These are phyloP conservation scores for Sphaerulina vaccinii DNA, from an alignment of 2,329 filamentous ascomycete genomes.

Conservation along the genomic window DNA sequence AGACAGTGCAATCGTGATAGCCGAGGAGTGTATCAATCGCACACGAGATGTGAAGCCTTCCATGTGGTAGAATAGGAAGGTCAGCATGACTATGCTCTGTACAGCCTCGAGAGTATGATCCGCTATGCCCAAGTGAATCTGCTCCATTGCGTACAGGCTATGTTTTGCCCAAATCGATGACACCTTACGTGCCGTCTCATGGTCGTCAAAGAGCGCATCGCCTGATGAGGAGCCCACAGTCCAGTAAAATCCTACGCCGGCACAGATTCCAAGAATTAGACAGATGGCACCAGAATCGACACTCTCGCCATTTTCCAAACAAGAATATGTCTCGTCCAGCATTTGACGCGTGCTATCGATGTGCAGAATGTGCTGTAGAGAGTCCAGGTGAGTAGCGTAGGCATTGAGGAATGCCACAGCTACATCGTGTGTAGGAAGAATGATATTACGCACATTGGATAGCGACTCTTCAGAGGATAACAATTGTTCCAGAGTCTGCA, in stretches of 20 bases:
- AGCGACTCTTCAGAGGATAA: not conserved
- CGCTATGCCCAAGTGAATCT: constrained; percentile 10
- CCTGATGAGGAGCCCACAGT: constrained; percentile 11
- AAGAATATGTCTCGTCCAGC: constrained; percentile 22
- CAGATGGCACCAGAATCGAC: constrained; percentile 14
- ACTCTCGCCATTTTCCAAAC: constrained; percentile 8
- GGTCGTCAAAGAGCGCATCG: constrained; percentile 5
- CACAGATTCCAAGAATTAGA: constrained; percentile 19
- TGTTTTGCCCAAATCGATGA: constrained; percentile 18
- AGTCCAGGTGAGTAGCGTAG: constrained; percentile 26
- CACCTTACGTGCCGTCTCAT: constrained; percentile 12
- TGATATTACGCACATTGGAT: constrained; percentile 14
- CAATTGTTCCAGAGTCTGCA: constrained; percentile 16
- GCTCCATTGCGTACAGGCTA: constrained; percentile 19
- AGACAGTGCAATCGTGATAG: constrained; percentile 26
- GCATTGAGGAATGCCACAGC: constrained; percentile 21
- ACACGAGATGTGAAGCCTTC: constrained; percentile 31
- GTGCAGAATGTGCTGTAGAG: constrained; percentile 31
- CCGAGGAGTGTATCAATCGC: constrained; percentile 25
- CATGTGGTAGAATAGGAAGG: constrained; percentile 33
- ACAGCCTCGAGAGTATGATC: constrained; percentile 27
- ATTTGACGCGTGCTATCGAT: constrained; percentile 19
- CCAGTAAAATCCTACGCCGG: constrained; percentile 19
- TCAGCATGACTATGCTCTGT: constrained; percentile 31
- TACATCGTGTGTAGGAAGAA: constrained; percentile 23